These are phyloP conservation scores for Rosa chinensis DNA, from an alignment of 306 rosid species.

Conservation along the genomic window DNA sequence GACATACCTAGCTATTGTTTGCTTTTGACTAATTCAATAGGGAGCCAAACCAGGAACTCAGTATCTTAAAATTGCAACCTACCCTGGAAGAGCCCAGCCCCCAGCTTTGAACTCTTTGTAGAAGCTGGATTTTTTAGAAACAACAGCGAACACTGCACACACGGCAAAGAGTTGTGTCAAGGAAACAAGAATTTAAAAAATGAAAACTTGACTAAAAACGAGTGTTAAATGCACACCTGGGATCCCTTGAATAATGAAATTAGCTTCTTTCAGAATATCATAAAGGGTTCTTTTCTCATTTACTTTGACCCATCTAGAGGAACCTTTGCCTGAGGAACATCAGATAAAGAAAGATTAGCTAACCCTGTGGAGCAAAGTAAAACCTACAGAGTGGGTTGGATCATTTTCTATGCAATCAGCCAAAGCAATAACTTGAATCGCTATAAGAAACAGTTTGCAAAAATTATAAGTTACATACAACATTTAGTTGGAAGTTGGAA, in stretches of 20 bases:
- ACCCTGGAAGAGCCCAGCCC: slow-evolving; percentile 69
- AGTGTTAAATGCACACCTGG: slow-evolving; percentile 54
- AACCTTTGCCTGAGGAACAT: slow-evolving; percentile 38
- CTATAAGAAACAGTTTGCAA: neutral
- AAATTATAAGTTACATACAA: neutral
- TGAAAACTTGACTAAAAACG: neutral
- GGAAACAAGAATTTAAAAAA: neutral
- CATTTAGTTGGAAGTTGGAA: neutral
- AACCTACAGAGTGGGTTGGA: neutral
- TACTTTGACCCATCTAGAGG: slow-evolving; percentile 76
- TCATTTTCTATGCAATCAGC: neutral
- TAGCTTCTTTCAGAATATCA: slow-evolving; percentile 56
- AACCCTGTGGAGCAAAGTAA: neutral
- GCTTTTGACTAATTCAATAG: neutral
- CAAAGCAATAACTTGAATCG: neutral
- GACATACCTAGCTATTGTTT: neutral
- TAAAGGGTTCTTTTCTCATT: slow-evolving; percentile 63
- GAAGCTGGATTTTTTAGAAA: slow-evolving; percentile 73
- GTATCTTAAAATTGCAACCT: neutral
- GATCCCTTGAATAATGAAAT: slow-evolving; percentile 64
- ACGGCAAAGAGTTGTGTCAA: neutral
- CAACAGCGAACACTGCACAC: slow-evolving; percentile 78
- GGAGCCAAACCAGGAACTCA: neutral
- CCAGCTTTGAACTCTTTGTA: slow-evolving; percentile 80
- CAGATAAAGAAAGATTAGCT: slow-evolving; percentile 12